A percentile compares a stretch with the other conserved stretches of the same genome.
Evolutionary conservation across 495 filamentous ascomycete genomes (phyloP).

Genomic region (Aspergillus asperescens): DNA sequence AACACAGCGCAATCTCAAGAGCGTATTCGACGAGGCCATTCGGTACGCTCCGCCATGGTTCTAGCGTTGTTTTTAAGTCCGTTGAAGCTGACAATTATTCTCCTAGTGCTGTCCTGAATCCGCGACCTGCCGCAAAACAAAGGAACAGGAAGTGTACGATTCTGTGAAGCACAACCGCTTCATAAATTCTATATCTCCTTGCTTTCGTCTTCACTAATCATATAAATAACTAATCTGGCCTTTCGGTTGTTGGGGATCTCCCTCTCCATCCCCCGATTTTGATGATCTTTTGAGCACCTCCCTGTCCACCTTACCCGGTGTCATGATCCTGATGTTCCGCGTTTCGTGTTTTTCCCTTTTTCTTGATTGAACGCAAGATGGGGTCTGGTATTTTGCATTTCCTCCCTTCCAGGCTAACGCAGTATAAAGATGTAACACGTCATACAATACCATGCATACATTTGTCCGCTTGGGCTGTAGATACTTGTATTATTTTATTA

Average conservation of each 20-base stretch:
- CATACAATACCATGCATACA: conserved; percentile 22
- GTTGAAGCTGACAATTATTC: neutral
- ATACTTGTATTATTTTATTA: no score
- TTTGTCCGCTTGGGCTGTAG: neutral
- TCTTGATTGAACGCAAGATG: conserved; percentile 7
- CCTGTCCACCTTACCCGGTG: conserved; percentile 13
- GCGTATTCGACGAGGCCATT: conserved; percentile 96
- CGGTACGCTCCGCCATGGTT: conserved; percentile 49
- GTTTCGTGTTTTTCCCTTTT: conserved; percentile 1
- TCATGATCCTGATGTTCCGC: conserved; percentile 16
- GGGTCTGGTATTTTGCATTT: conserved; percentile 6
- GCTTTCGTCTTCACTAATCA: conserved; percentile 23
- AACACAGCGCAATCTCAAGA: conserved; percentile 93
- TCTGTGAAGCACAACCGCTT: conserved; percentile 47
- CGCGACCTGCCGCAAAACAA: conserved; percentile 57
- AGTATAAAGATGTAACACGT: conserved; percentile 30
- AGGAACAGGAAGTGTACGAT: conserved; percentile 73
- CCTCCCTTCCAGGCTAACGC: conserved; percentile 16
- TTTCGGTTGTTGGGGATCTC: conserved; percentile 31
- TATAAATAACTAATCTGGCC: conserved; percentile 46
- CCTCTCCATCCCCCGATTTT: conserved; percentile 17
- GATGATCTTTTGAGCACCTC: conserved; percentile 23
- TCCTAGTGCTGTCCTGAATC: conserved; percentile 74
- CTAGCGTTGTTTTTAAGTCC: neutral
- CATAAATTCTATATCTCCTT: neutral